phyloP scores from a whole-genome alignment of 164 flowering plant genomes.

The Vitis riparia region DNA sequence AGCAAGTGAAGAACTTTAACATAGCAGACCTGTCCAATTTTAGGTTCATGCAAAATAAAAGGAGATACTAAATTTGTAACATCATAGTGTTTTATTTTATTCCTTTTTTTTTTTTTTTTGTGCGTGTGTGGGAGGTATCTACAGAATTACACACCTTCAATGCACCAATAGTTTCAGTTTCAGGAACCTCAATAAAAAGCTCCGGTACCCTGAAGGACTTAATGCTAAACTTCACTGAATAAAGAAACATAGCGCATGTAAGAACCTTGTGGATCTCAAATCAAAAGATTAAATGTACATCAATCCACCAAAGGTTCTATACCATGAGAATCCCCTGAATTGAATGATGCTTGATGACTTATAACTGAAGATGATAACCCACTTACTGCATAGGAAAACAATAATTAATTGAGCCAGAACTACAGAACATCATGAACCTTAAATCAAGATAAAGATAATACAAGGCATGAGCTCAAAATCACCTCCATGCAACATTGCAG shows the following conservation, averaged over 20 bases:
- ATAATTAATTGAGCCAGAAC: background rate
- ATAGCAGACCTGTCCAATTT: too few species aligned
- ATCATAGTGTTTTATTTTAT: too few species aligned
- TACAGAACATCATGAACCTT: background rate
- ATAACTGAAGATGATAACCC: slow-evolving; percentile 20
- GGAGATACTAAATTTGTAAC: too few species aligned
- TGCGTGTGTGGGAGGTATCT: too few species aligned
- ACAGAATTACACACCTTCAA: slow-evolving; percentile 31
- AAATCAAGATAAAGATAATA: background rate
- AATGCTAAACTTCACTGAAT: slow-evolving; percentile 46
- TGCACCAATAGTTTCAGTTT: slow-evolving; percentile 44
- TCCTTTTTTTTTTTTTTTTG: too few species aligned
- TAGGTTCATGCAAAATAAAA: too few species aligned
- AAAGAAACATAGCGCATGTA: slow-evolving; percentile 9
- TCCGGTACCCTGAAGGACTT: slow-evolving; percentile 48
- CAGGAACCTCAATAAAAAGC: slow-evolving; percentile 46
- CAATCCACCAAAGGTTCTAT: background rate
- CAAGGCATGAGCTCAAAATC: background rate
- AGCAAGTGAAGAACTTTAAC: too few species aligned
- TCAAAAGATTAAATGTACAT: background rate
- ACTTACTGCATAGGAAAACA: slow-evolving; percentile 19
- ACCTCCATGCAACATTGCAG: slow-evolving; percentile 28
- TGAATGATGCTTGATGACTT: slow-evolving; percentile 25
- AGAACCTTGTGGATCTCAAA: background rate
- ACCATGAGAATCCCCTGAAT: slow-evolving; percentile 38